These are phyloP conservation scores for Hericium coralloides DNA, from an alignment of 768 basidiomycete species.

Conservation along the genomic window DNA sequence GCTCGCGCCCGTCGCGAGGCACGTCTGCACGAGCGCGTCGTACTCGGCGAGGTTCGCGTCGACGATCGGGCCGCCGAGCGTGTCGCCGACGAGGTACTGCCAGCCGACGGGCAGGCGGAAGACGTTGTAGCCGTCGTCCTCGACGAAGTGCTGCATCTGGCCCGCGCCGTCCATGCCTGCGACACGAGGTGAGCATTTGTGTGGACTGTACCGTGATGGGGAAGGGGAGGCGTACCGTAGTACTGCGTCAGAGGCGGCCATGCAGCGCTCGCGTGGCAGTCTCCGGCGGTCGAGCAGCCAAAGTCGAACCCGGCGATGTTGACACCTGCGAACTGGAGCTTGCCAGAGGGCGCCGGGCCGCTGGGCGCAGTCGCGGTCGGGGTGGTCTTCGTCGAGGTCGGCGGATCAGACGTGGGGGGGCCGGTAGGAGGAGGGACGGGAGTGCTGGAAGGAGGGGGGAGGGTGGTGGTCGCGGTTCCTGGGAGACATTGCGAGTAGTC, in stretches of 20 bases:
- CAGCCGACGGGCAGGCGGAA: conserved; percentile 56
- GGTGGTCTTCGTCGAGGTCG: conserved; percentile 10
- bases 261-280: conserved; percentile 29
- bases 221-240: conserved; percentile 24
- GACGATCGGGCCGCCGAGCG: conserved; percentile 28
- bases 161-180: conserved; percentile 35
- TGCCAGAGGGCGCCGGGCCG: conserved; percentile 9
- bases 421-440: conserved; percentile 10
- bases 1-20: conserved; percentile 38
- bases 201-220: too few species aligned
- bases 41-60: conserved; percentile 38
- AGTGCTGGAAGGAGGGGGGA: neutral
- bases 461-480: conserved; percentile 14
- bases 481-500: conserved; percentile 29
- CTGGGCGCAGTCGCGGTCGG: conserved; percentile 3
- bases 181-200: too few species aligned
- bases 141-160: conserved; percentile 57
- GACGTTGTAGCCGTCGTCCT: conserved; percentile 43
- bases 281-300: conserved; percentile 37
- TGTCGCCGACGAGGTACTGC: conserved; percentile 40
- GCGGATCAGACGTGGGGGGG: conserved; percentile 13
- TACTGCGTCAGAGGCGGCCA: conserved; percentile 38
- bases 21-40: conserved; percentile 41
- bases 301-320: conserved; percentile 53
- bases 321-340: conserved; percentile 32